phyloP scores from a whole-genome alignment of 1,284 basidiomycete species.

The Melampsora americana region DNA sequence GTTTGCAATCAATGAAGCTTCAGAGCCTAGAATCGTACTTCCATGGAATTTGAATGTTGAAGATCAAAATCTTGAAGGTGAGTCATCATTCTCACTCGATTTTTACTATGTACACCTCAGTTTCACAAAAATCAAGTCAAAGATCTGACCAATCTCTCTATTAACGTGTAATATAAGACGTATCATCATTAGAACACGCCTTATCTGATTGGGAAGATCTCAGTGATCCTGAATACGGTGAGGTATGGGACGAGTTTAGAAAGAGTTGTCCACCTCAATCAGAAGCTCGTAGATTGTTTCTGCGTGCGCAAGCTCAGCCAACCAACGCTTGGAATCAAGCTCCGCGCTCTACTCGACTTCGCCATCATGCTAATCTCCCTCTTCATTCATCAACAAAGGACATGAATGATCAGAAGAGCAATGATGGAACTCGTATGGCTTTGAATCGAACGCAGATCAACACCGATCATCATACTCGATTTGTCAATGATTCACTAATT shows the following conservation, averaged over 20 bases:
- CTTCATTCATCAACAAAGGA: too few species aligned
- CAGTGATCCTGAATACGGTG: neutral
- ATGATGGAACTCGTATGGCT: neutral
- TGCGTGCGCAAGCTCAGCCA: neutral
- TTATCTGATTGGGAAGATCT: constrained; percentile 1
- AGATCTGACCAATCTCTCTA: too few species aligned
- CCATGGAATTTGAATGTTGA: constrained; percentile 19
- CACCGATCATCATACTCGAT: neutral
- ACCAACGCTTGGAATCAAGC: neutral
- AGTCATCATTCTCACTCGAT: too few species aligned
- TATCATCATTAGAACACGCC: neutral
- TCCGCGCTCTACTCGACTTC: neutral
- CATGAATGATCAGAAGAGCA: neutral
- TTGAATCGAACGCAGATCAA: neutral
- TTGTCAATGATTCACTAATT: constrained; percentile 11
- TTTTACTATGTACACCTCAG: too few species aligned
- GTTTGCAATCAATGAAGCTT: constrained; percentile 27
- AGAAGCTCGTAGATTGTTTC: constrained; percentile 16
- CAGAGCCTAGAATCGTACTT: constrained; percentile 24
- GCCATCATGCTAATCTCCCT: neutral
- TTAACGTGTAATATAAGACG: too few species aligned
- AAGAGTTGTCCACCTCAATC: constrained; percentile 24
- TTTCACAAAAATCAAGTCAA: neutral
- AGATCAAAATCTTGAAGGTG: neutral
- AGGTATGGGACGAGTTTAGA: constrained; percentile 20